phyloP scores from a whole-genome alignment of 345 rosid species.

The Conringia planisiliqua region DNA sequence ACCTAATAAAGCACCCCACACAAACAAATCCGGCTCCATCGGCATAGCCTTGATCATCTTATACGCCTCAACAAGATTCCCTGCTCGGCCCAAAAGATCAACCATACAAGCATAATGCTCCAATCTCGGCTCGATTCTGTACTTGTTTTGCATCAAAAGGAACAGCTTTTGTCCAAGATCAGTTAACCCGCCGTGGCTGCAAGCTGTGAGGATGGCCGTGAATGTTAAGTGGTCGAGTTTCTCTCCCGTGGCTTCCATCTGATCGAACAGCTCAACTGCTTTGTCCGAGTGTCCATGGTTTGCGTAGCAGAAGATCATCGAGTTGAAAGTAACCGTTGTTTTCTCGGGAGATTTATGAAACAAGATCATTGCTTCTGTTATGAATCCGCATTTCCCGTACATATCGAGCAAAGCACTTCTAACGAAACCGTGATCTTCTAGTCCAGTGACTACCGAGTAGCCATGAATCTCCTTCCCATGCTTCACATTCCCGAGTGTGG shows the following conservation, averaged over 20 bases:
- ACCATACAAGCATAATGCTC: slow-evolving; percentile 87
- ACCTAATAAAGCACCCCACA: slow-evolving; percentile 89
- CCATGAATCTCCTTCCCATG: slow-evolving; percentile 74
- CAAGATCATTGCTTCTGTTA: slow-evolving; percentile 56
- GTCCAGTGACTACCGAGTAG: slow-evolving; percentile 54
- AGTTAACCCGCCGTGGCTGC: slow-evolving; percentile 68
- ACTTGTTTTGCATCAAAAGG: slow-evolving; percentile 57
- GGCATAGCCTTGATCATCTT: slow-evolving; percentile 55
- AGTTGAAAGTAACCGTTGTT: slow-evolving; percentile 73
- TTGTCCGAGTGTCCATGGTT: slow-evolving; percentile 66
- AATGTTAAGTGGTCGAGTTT: slow-evolving; percentile 74
- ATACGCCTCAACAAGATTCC: slow-evolving; percentile 63
- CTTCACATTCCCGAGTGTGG: slow-evolving; percentile 40
- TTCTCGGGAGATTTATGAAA: slow-evolving; percentile 50
- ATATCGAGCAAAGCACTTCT: slow-evolving; percentile 78
- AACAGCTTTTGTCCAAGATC: slow-evolving; percentile 66
- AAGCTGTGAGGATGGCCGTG: slow-evolving; percentile 76
- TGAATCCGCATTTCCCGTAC: slow-evolving; percentile 76
- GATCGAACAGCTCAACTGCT: slow-evolving; percentile 61
- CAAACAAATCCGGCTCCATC: slow-evolving; percentile 68
- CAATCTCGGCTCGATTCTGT: slow-evolving; percentile 55
- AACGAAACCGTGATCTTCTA: slow-evolving; percentile 58
- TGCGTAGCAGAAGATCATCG: slow-evolving; percentile 81
- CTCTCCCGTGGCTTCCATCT: slow-evolving; percentile 56
- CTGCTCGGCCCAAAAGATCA: slow-evolving; percentile 82